Evolutionary conservation across 768 basidiomycete species (phyloP).

Genomic region (Hortiboletus flavorubellus): DNA sequence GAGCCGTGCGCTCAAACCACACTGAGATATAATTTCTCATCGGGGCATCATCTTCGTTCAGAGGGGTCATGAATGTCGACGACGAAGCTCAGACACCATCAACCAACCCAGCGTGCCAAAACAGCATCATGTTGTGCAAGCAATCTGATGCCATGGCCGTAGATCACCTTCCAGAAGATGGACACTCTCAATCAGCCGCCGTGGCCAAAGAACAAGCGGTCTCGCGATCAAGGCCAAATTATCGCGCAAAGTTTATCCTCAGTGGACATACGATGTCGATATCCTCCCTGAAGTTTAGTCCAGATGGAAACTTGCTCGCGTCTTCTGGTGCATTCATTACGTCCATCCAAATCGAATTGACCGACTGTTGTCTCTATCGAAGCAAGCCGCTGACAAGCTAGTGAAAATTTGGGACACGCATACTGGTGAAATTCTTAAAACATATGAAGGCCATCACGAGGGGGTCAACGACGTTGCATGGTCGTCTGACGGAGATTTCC

Average conservation of each 20-base stretch:
- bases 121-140: conserved; percentile 3
- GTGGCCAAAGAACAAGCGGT: conserved; percentile 2
- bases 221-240: conserved; percentile 40
- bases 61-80: conserved; percentile 16
- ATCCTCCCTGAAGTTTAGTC: conserved; percentile 85
- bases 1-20: background rate
- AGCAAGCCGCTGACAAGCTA: conserved; percentile 78
- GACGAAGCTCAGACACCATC: conserved; percentile 1
- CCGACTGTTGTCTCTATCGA: conserved; percentile 33
- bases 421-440: conserved; percentile 69
- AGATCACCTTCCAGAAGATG: conserved; percentile 5
- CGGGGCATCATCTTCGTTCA: background rate
- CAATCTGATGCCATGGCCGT: conserved; percentile 8
- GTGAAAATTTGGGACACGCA: conserved; percentile 79
- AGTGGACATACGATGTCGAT: conserved; percentile 83
- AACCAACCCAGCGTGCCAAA: background rate
- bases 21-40: background rate
- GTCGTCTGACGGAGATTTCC: conserved; percentile 74
- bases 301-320: conserved; percentile 76
- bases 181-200: background rate
- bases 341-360: conserved; percentile 2
- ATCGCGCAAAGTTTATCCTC: conserved; percentile 57
- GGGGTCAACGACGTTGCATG: conserved; percentile 92
- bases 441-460: conserved; percentile 67
- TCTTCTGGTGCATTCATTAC: conserved; percentile 66